Conservation (phyloP, 805 yeast species). For the Cyberlindnera subsufficiens region DNA sequence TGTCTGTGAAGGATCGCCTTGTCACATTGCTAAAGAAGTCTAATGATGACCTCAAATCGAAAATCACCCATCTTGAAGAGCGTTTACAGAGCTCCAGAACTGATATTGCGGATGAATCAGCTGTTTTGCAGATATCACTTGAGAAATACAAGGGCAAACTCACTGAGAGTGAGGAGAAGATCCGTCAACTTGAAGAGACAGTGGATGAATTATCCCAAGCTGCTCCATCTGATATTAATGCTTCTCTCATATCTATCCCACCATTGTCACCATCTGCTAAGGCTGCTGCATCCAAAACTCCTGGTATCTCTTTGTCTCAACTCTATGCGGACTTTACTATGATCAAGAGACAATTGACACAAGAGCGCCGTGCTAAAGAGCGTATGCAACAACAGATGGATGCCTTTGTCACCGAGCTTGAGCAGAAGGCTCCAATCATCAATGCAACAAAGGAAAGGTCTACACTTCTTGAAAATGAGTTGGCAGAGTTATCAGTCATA, state of each 20-base stretch:
- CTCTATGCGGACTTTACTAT: constrained; percentile 59
- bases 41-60: constrained; percentile 42
- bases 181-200: constrained; percentile 37
- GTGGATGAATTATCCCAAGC: constrained; percentile 36
- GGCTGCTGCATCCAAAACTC: constrained; percentile 38
- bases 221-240: constrained; percentile 10
- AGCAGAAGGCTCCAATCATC: constrained; percentile 70
- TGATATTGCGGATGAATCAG: constrained; percentile 44
- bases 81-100: constrained; percentile 21
- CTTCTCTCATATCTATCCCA: constrained; percentile 19
- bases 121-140: constrained; percentile 49
- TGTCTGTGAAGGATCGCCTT: constrained; percentile 55
- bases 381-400: constrained; percentile 67
- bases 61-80: constrained; percentile 49
- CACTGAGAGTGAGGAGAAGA: constrained; percentile 34
- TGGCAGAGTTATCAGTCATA: constrained; percentile 47
- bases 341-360: constrained; percentile 57
- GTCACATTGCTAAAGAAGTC: constrained; percentile 50
- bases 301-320: constrained; percentile 59
- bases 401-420: constrained; percentile 67
- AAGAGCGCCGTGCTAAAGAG: constrained; percentile 67
- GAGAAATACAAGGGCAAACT: constrained; percentile 50
- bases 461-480: constrained; percentile 46
- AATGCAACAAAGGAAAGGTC: constrained; percentile 60
- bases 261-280: constrained; percentile 54